Evolutionary conservation across 169 alveolate species (phyloP).

Genomic region (Plasmodium ovale): DNA sequence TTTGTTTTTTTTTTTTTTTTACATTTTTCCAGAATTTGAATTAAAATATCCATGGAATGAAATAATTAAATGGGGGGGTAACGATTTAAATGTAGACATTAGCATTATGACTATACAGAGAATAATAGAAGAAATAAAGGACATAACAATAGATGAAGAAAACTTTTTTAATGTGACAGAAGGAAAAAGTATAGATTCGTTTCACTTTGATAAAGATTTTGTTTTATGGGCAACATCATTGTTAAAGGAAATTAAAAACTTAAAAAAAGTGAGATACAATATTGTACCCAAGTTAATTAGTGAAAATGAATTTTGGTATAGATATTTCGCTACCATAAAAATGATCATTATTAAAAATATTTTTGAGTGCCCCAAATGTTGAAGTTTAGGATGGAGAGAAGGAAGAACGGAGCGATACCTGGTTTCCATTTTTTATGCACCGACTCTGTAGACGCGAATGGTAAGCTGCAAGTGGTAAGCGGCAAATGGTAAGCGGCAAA

Average conservation of each 20-base stretch:
- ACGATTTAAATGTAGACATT: slow-evolving; percentile 38
- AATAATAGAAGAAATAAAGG: slow-evolving; percentile 67
- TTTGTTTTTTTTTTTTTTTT: background rate
- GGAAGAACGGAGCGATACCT: background rate
- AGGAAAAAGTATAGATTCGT: slow-evolving; percentile 10
- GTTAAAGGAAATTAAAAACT: slow-evolving; percentile 34
- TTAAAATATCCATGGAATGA: slow-evolving; percentile 62
- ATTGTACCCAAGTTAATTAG: slow-evolving; percentile 47
- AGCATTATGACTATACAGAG: slow-evolving; percentile 10
- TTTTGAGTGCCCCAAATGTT: slow-evolving; percentile 2
- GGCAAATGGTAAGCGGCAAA: too few relatives aligned
- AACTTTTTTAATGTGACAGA: slow-evolving; percentile 40
- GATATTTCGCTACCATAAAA: slow-evolving; percentile 55
- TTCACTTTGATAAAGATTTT: slow-evolving; percentile 25
- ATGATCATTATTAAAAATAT: slow-evolving; percentile 21
- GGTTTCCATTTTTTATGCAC: too few relatives aligned
- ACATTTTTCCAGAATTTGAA: slow-evolving; percentile 16
- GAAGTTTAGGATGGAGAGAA: background rate
- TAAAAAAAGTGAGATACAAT: slow-evolving; percentile 36
- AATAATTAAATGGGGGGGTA: slow-evolving; percentile 50
- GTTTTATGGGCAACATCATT: slow-evolving; percentile 51
- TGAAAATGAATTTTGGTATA: slow-evolving; percentile 60
- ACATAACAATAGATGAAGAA: slow-evolving; percentile 60
- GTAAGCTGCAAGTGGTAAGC: too few relatives aligned
- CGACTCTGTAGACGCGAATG: too few relatives aligned